These are phyloP conservation scores for Picea mariana DNA, from an alignment of 83 land plant genomes.

Conservation along the genomic window DNA sequence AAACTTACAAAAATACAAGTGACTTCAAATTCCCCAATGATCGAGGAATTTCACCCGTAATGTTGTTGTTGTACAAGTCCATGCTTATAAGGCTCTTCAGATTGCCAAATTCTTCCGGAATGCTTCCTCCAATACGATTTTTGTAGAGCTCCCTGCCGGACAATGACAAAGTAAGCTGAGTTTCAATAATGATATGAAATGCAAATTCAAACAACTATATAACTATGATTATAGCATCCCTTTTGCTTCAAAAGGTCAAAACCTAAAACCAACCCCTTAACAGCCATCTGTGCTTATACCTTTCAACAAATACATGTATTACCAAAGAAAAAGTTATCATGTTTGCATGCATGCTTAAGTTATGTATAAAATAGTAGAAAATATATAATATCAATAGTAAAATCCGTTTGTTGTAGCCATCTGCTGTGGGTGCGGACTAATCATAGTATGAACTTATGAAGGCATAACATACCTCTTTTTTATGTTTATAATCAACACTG, in stretches of 20 bases:
- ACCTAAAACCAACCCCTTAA: too few species aligned
- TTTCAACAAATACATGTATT: too few species aligned
- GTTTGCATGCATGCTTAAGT: too few species aligned
- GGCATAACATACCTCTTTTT: too few species aligned
- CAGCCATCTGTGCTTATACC: too few species aligned
- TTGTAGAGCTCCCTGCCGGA: slow-evolving; percentile 81
- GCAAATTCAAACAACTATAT: background rate
- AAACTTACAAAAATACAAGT: slow-evolving; percentile 77
- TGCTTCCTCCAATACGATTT: slow-evolving; percentile 69
- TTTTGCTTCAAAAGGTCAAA: background rate
- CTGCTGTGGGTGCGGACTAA: too few species aligned
- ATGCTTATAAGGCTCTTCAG: slow-evolving; percentile 82
- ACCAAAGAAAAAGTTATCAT: too few species aligned
- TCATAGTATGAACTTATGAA: too few species aligned
- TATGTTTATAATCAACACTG: too few species aligned
- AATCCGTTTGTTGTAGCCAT: too few species aligned
- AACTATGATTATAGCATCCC: background rate
- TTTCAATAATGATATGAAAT: background rate
- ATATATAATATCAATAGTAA: too few species aligned
- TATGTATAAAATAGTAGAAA: too few species aligned
- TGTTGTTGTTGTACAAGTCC: slow-evolving; percentile 79
- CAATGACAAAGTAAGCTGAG: background rate
- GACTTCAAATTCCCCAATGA: slow-evolving; percentile 77
- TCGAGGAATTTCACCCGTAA: slow-evolving; percentile 74
- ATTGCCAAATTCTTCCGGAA: slow-evolving; percentile 80